These are phyloP conservation scores for Termitomyces titanicus DNA, from an alignment of 768 basidiomycete genomes.

Conservation along the genomic window DNA sequence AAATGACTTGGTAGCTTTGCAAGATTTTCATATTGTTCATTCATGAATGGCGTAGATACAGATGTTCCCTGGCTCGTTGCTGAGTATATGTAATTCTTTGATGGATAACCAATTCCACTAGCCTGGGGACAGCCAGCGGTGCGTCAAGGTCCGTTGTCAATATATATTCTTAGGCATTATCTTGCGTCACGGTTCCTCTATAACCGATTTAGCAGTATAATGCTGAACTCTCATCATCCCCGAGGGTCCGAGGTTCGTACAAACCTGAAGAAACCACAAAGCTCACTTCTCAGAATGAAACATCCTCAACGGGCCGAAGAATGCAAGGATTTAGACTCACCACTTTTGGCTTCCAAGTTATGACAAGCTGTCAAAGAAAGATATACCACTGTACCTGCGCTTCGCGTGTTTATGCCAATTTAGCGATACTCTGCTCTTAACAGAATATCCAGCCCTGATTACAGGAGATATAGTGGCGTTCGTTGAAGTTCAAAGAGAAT, in stretches of 20 bases:
- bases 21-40: neutral
- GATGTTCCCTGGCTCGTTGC: too few relatives aligned
- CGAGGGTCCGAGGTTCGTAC: neutral
- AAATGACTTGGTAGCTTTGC: neutral
- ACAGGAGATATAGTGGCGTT: neutral
- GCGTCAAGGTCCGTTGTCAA: neutral
- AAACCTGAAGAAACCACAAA: neutral
- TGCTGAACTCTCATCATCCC: neutral
- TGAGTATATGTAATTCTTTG: neutral
- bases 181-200: neutral
- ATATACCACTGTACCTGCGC: neutral
- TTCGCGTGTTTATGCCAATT: neutral
- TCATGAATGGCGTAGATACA: neutral
- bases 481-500: too few relatives aligned
- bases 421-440: neutral
- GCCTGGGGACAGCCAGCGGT: neutral
- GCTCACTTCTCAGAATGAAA: neutral
- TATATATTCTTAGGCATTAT: neutral
- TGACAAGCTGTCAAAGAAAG: constrained; percentile 4
- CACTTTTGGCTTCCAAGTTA: neutral
- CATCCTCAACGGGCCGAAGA: neutral
- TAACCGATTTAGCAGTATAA: neutral
- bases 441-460: neutral
- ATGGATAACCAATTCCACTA: too few relatives aligned
- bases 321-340: neutral